Evolutionary conservation across 495 filamentous ascomycete genomes (phyloP), one percentile per base, ranked within the genome.

Genomic region (Bombardia bombarda): DNA sequence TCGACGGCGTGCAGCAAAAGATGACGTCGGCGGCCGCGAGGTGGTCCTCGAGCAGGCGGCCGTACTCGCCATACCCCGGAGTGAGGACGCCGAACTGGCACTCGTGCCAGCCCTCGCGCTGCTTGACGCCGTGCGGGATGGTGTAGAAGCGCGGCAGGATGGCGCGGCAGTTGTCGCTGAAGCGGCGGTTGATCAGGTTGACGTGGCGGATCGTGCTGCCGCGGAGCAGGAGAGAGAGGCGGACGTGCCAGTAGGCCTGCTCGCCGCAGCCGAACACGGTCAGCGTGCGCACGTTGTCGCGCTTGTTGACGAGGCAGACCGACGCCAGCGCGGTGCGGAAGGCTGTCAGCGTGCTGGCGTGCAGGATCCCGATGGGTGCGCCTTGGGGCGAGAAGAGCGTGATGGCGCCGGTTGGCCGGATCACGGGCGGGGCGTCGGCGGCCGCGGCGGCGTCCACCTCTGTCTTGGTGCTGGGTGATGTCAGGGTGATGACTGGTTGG

Each of bases 181-280:
- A 80, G 34, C 77, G 78, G 4, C 59, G 56, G 56, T 87, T 90
- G 49, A 94, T 75, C 50, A 95, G 83, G 65, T 83, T 79, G 13
- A 95, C 74, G 36, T 82, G 75, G 46, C 81, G 77, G 51, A 94
- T 82, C 5, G 85, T 86, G 12, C 62, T 47, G 0, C 83, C 81
- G 13, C 83, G 79, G 12, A 94, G 69, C 16, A 87, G 70, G 18
- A 98, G 68, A 1, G 87, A 78, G 10, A 95, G 73, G 0, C 88
- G 84, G 39, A 90, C 78, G 61, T 95, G 89, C 90, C 90, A 98
- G 62, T 86, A 87, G 9, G 92, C 92, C 63, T 95, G 90, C 47
- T 81, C 77, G 18, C 90, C 90, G 10, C 83, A 79, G n/a, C 90
- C 92, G 57, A 98, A 96, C 38, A 94, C 82, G 21, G 81, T 75